Evolutionary conservation across 108 stramenopile species (phyloP).

Genomic region (Skeletonema costatum): DNA sequence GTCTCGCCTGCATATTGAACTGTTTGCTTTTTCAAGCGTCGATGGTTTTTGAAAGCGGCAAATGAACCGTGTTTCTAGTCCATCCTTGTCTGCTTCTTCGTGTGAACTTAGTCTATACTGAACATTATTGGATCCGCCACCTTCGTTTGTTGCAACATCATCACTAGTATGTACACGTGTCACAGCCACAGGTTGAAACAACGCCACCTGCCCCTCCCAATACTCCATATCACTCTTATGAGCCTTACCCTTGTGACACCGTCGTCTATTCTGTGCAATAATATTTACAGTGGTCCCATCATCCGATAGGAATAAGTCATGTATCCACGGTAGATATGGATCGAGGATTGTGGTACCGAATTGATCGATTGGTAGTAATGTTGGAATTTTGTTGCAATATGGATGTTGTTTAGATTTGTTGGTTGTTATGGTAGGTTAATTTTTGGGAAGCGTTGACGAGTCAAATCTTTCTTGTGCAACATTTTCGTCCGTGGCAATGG

Average conservation of each 20-base stretch:
- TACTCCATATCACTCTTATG: slow-evolving; percentile 45
- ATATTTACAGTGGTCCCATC: slow-evolving; percentile 48
- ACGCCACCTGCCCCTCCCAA: slow-evolving; percentile 73
- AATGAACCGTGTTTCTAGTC: slow-evolving; percentile 77
- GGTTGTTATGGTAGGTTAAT: slow-evolving; percentile 12
- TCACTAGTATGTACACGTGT: slow-evolving; percentile 23
- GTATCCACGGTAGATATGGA: slow-evolving; percentile 74
- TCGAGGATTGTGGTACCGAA: slow-evolving; percentile 53
- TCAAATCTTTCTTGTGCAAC: slow-evolving; percentile 22
- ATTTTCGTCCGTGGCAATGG: slow-evolving; percentile 31
- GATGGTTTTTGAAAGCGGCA: slow-evolving; percentile 67
- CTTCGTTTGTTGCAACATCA: neutral
- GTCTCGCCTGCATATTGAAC: slow-evolving; percentile 47
- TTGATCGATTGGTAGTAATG: slow-evolving; percentile 60
- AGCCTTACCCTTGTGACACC: slow-evolving; percentile 64
- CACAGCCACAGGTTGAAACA: slow-evolving; percentile 69
- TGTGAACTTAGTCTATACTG: slow-evolving; percentile 74
- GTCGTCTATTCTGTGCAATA: slow-evolving; percentile 69
- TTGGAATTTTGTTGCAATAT: slow-evolving; percentile 36
- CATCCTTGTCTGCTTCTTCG: slow-evolving; percentile 81
- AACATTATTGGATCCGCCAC: neutral
- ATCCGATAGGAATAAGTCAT: slow-evolving; percentile 57
- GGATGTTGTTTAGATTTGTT: slow-evolving; percentile 1
- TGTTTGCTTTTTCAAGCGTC: slow-evolving; percentile 23
- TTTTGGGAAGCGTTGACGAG: slow-evolving; percentile 20